These are phyloP conservation scores for Sugiyamaella qingdaonensis DNA, from an alignment of 805 yeast genomes.

Conservation along the genomic window DNA sequence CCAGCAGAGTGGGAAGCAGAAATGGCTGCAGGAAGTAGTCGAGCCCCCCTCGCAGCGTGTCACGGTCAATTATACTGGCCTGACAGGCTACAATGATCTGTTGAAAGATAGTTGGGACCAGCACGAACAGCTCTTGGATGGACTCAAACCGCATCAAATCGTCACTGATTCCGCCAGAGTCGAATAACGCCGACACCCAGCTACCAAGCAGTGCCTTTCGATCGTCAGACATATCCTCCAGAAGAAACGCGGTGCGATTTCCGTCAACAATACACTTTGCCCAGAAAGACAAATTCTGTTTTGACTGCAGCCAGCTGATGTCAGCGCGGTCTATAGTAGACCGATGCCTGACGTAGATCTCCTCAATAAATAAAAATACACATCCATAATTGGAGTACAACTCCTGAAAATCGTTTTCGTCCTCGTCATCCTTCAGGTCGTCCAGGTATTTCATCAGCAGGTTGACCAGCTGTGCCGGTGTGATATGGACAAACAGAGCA, in stretches of 20 bases:
- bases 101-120: conserved; percentile 70
- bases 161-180: conserved; percentile 81
- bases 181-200: conserved; percentile 81
- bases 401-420: conserved; percentile 61
- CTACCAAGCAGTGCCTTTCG: conserved; percentile 43
- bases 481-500: conserved; percentile 41
- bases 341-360: conserved; percentile 38
- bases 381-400: conserved; percentile 65
- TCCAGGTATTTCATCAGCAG: conserved; percentile 54
- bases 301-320: conserved; percentile 1
- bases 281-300: conserved; percentile 7
- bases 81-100: conserved; percentile 64
- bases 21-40: conserved; percentile 85
- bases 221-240: conserved; percentile 21
- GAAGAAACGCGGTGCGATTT: background rate
- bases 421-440: conserved; percentile 42
- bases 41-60: conserved; percentile 67
- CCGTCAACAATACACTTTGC: background rate
- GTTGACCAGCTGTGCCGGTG: conserved; percentile 42
- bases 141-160: conserved; percentile 65
- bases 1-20: conserved; percentile 52
- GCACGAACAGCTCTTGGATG: conserved; percentile 59
- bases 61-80: conserved; percentile 51
- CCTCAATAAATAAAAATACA: conserved; percentile 45
- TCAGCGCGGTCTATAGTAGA: conserved; percentile 10